Evolutionary conservation across 768 basidiomycete genomes (phyloP), one percentile per base, ranked within the genome.

Genomic region (Rubroboletus satanas): DNA sequence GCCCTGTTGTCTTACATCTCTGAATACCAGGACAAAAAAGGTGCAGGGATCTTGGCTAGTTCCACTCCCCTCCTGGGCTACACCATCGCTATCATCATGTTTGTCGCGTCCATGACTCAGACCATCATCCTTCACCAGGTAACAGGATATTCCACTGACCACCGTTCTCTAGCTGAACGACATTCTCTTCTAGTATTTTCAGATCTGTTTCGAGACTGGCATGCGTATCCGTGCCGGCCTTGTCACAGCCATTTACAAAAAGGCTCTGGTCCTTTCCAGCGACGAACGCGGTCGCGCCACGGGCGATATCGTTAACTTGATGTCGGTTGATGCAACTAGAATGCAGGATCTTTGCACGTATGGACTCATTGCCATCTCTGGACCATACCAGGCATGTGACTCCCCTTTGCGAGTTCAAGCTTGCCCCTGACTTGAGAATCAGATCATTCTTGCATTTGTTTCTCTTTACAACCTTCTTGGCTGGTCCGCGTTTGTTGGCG

Each of bases 221-320:
- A 96, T 96, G 94, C 85, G 95, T n/a, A 82, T 97, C 42, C 85
- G 93, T 29, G 88, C 91, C 0, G 95, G 94, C 0, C 80, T 98
- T 21, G 83, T 98, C 14, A 85, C 85, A 1, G 81, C 79, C 4
- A 92, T 97, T 49, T 98, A 96, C 74, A 74, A 83, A 47, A 97
- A 98, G 68, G 81, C 93, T 0, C 76, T 98, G 21, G 79, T 91
- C 4, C 80, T 98, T 9, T 91, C 90, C 2, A 93, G 88, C 62
- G 89, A 92, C 54, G 93, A 92, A 63, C 83, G 88, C 5, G 79
- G 81, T 10, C 83, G 91, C 39, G 81, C 90, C 0, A 84, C 90
- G 0, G 95, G 96, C 1, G 94, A 97, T 66, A 94, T 97, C 35
- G 93, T 97, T 58, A 98, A 97, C 66, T 72, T 96, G 32, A 94